Evolutionary conservation across 768 basidiomycete species (phyloP).

Genomic region (Panellus pusillus): DNA sequence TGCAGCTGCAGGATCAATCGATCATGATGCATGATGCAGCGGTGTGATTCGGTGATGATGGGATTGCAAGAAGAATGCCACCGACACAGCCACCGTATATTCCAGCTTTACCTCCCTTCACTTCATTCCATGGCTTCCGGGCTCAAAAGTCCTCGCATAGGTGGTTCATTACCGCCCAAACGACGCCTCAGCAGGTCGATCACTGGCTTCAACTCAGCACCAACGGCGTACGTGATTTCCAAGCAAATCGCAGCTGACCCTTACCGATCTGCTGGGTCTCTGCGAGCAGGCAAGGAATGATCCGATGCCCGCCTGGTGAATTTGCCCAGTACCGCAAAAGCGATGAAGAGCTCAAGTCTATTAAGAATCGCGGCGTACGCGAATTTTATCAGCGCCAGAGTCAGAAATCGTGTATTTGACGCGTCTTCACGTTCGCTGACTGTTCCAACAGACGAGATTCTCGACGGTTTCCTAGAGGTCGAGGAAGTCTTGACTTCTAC

Average conservation of each 20-base stretch:
- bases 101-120: not conserved
- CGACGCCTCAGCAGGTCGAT: constrained; percentile 3
- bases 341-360: constrained; percentile 13
- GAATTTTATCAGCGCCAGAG: constrained; percentile 19
- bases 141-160: not conserved
- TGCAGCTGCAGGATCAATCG: too few relatives aligned
- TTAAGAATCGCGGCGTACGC: constrained; percentile 12
- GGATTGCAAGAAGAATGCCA: too few relatives aligned
- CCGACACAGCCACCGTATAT: too few relatives aligned
- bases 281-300: constrained; percentile 12
- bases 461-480: constrained; percentile 18
- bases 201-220: not conserved
- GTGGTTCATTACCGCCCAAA: not conserved
- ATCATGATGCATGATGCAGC: too few relatives aligned
- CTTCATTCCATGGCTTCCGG: not conserved
- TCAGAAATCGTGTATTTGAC: not conserved
- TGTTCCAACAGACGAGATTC: constrained; percentile 12
- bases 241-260: not conserved
- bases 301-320: constrained; percentile 13
- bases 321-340: constrained; percentile 15
- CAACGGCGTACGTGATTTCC: not conserved
- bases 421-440: not conserved
- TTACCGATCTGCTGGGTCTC: constrained; percentile 13
- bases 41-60: too few relatives aligned
- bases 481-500: constrained; percentile 16